These are phyloP conservation scores for Glarea lozoyensis DNA, from an alignment of 495 filamentous ascomycete genomes.

Conservation along the genomic window DNA sequence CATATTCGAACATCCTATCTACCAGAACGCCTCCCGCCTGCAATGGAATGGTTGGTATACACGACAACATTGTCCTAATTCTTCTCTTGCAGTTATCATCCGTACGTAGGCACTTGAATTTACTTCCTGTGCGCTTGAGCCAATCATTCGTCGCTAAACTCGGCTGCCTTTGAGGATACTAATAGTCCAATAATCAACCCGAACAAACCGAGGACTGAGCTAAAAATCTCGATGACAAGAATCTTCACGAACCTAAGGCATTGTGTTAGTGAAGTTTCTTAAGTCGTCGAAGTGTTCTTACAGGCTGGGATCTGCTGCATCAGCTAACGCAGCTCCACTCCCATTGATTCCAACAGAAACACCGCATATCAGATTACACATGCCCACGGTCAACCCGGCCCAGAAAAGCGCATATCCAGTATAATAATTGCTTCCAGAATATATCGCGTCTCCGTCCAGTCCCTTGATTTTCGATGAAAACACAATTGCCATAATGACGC, in stretches of 20 bases:
- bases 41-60: constrained; percentile 8
- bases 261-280: constrained; percentile 15
- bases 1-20: constrained; percentile 10
- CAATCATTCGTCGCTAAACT: constrained; percentile 42
- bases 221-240: constrained; percentile 98
- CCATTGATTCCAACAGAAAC: constrained; percentile 97
- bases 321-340: constrained; percentile 89
- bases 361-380: constrained; percentile 93
- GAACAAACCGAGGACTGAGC: constrained; percentile 95
- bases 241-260: constrained; percentile 85
- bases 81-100: not conserved
- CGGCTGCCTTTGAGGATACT: constrained; percentile 68
- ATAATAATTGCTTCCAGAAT: constrained; percentile 69
- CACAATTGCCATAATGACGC: constrained; percentile 98
- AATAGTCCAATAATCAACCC: constrained; percentile 91
- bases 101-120: too few relatives aligned
- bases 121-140: too few relatives aligned
- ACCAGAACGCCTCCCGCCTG: constrained; percentile 19
- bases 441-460: constrained; percentile 41
- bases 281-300: constrained; percentile 37
- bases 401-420: constrained; percentile 97
- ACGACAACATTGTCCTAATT: constrained; percentile 5
- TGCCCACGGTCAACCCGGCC: constrained; percentile 85
- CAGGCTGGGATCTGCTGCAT: constrained; percentile 89
- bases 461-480: constrained; percentile 77